Conservation (phyloP, 2,329 filamentous ascomycete species). For the Hymenoscyphus fructigenus region DNA sequence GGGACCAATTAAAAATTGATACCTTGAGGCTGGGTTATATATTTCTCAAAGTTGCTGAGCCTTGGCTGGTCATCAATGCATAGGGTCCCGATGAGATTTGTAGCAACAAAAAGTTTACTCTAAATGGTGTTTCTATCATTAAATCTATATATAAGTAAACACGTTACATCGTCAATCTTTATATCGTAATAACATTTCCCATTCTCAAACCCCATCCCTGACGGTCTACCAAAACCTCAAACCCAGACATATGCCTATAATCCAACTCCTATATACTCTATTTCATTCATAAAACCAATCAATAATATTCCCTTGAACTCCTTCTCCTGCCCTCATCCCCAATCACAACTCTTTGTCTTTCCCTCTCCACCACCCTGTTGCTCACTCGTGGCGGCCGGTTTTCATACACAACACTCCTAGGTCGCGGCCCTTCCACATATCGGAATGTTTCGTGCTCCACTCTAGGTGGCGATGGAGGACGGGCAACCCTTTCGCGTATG, state of each 20-base stretch:
- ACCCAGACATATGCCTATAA: not conserved
- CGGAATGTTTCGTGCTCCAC: constrained; percentile 26
- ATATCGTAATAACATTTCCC: not conserved
- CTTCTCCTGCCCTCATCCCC: constrained; percentile 31
- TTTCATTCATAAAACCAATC: constrained; percentile 3
- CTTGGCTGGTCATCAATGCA: too few relatives aligned
- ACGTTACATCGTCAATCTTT: not conserved
- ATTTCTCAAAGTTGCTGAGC: too few relatives aligned
- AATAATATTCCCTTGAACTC: constrained; percentile 29
- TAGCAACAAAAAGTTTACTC: not conserved
- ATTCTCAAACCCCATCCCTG: not conserved
- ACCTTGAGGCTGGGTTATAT: too few relatives aligned
- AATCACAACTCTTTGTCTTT: constrained; percentile 25
- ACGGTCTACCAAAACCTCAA: not conserved
- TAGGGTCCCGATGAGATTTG: too few relatives aligned
- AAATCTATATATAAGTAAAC: not conserved
- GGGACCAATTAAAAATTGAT: too few relatives aligned
- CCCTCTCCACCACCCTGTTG: constrained; percentile 26
- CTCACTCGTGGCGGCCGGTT: constrained; percentile 22
- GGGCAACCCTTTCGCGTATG: constrained; percentile 18
- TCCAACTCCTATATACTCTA: not conserved
- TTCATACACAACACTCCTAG: constrained; percentile 28
- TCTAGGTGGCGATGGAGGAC: constrained; percentile 8
- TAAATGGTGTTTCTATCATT: not conserved
- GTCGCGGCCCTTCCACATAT: constrained; percentile 25